Evolutionary conservation across 2,329 filamentous ascomycete genomes (phyloP).

Genomic region (Talaromyces sp.): DNA sequence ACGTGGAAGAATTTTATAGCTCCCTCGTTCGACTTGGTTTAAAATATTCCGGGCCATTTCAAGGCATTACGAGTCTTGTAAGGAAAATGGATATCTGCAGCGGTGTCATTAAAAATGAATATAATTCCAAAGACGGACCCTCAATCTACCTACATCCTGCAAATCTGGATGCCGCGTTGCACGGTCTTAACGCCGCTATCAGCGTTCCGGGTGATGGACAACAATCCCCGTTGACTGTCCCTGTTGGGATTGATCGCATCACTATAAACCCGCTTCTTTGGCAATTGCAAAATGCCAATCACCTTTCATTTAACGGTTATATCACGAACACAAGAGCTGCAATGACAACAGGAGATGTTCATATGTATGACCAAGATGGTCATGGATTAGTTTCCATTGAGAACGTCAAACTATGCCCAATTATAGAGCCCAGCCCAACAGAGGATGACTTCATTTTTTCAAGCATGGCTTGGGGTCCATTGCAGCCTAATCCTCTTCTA

Average conservation of each 20-base stretch:
- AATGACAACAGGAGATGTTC: neutral
- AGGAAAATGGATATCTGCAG: neutral
- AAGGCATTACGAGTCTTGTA: neutral
- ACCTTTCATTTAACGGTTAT: neutral
- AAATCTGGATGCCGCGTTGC: constrained; percentile 2
- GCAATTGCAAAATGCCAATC: constrained; percentile 20
- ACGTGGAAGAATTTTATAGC: constrained; percentile 20
- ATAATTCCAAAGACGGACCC: neutral
- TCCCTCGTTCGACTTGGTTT: constrained; percentile 20
- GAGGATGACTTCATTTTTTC: neutral
- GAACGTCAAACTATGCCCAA: neutral
- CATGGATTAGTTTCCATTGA: neutral
- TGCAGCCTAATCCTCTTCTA: neutral
- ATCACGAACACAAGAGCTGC: neutral
- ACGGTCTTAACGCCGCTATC: constrained; percentile 14
- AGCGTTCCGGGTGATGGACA: constrained; percentile 12
- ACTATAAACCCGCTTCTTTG: constrained; percentile 15
- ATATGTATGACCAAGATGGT: neutral
- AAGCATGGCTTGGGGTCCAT: neutral
- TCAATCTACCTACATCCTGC: constrained; percentile 6
- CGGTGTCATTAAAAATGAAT: neutral
- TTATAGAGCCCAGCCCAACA: neutral
- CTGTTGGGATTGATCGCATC: constrained; percentile 11
- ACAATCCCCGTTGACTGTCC: constrained; percentile 11
- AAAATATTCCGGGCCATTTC: constrained; percentile 21